Base-by-base conservation (phyloP, 352 stramenopile genomes). In the Pythium coloratum region DNA sequence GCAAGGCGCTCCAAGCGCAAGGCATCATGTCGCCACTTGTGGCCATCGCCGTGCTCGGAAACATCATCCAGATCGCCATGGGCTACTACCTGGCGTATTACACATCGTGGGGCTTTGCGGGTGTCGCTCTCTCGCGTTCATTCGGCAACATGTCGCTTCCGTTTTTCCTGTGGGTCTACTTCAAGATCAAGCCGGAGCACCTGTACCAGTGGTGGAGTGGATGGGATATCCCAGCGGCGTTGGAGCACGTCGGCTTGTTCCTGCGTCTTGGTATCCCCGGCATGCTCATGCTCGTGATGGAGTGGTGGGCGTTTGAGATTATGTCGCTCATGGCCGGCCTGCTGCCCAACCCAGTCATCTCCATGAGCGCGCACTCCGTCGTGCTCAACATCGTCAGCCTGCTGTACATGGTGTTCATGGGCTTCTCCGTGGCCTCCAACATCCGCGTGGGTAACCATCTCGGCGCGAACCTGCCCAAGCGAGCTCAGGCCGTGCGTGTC, bases 401-500 rank as follows among this genome's bases (percentile, higher is more conserved):
- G 59, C 65, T 84, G 30, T 95, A 91, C 72, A 93, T 94, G 80
- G 63, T 90, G 1, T 95, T 90, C 69, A 59, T 91, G n/a, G 88
- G 86, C 9, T 69, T 85, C 38, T 72, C 77, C 0, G 78, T 94
- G 8, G 76, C 85, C 18, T 79, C 73, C 30, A 95, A 88, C 68
- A 80, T 95, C 59, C 76, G 83, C 36, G 82, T 95, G 12, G 88
- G 88, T 38, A 93, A 95, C 59, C 84, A 77, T 9, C 68, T 96
- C 2, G 88, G 88, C 13, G 82, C 84, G 9, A 88, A 90, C 58
- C 70, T 90, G 14, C 71, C 84, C 12, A 75, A 80, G 33, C 74
- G 82, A 30, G 88, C 88, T 8, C 63, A 74, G 42, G 62, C 92
- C 28, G 81, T 87, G 34, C 77, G 80, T n/a, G 63, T 70, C 36